A percentile compares a stretch with the other conserved stretches of the same genome.
phyloP scores from a whole-genome alignment of 495 filamentous ascomycete genomes.

The Trichoderma gamsii region DNA sequence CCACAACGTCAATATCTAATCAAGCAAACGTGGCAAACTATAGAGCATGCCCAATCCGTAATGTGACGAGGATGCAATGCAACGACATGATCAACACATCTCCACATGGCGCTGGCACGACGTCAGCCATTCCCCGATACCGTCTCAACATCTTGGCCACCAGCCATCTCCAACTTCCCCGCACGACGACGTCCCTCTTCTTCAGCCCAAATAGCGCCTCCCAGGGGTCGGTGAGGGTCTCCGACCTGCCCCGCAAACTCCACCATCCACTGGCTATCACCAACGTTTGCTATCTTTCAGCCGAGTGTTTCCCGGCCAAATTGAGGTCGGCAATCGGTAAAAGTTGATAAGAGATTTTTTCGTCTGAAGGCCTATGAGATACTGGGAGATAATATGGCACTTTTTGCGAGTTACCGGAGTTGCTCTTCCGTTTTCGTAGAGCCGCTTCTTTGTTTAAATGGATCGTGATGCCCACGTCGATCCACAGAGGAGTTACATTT shows the following conservation, averaged over 20 bases:
- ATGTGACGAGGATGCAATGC: background rate
- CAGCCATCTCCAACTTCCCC: background rate
- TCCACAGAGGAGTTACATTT: background rate
- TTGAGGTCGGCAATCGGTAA: background rate
- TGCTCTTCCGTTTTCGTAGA: background rate
- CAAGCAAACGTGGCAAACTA: background rate
- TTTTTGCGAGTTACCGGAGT: background rate
- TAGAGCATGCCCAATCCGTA: background rate
- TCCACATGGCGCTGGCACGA: background rate
- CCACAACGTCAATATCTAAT: background rate
- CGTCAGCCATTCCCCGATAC: background rate
- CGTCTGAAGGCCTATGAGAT: background rate
- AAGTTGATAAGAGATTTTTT: background rate
- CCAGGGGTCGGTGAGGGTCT: constrained; percentile 13
- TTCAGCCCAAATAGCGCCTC: background rate
- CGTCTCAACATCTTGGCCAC: background rate
- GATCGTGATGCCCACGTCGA: background rate
- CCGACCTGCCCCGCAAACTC: constrained; percentile 6
- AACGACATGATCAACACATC: background rate
- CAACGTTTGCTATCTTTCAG: background rate
- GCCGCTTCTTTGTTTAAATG: constrained; percentile 1
- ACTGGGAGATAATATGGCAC: background rate
- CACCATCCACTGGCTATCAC: background rate
- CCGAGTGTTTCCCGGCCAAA: background rate
- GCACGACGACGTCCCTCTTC: background rate